Evolutionary conservation across 441 rosid genomes (phyloP).

Genomic region (Hura crepitans): DNA sequence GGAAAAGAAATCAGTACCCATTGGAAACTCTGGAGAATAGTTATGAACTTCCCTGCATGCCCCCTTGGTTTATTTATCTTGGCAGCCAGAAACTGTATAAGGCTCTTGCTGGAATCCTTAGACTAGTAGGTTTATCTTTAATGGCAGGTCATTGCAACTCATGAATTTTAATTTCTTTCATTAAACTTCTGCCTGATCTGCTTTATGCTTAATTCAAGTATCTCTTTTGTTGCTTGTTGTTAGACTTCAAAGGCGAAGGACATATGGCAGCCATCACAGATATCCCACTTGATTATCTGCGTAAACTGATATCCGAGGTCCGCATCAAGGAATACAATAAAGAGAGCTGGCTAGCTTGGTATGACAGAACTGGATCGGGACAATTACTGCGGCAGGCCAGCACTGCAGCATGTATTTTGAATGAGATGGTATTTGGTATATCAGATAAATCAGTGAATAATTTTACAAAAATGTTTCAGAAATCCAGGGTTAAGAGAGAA

Average conservation of each 20-base stretch:
- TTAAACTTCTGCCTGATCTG: slow-evolving; percentile 19
- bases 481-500: slow-evolving; percentile 36
- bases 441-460: slow-evolving; percentile 55
- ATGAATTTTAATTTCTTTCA: slow-evolving; percentile 23
- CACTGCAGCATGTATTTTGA: slow-evolving; percentile 76
- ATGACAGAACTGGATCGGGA: slow-evolving; percentile 68
- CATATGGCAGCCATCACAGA: slow-evolving; percentile 61
- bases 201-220: slow-evolving; percentile 26
- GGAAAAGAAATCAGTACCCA: slow-evolving; percentile 25
- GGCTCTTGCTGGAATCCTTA: slow-evolving; percentile 75
- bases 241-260: slow-evolving; percentile 60
- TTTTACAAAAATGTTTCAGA: slow-evolving; percentile 52
- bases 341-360: slow-evolving; percentile 90
- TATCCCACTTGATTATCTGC: slow-evolving; percentile 66
- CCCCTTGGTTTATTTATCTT: slow-evolving; percentile 81
- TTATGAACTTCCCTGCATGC: slow-evolving; percentile 64
- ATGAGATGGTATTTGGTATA: slow-evolving; percentile 86
- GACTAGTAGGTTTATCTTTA: slow-evolving; percentile 87
- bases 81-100: slow-evolving; percentile 68
- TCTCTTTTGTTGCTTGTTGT: slow-evolving; percentile 31
- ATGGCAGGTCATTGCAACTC: slow-evolving; percentile 66
- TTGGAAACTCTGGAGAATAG: slow-evolving; percentile 35
- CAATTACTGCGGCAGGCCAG: slow-evolving; percentile 76
- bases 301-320: slow-evolving; percentile 66
- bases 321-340: slow-evolving; percentile 57